Evolutionary conservation across 1,284 basidiomycete species (phyloP).

Genomic region (Stereum hirsutum): DNA sequence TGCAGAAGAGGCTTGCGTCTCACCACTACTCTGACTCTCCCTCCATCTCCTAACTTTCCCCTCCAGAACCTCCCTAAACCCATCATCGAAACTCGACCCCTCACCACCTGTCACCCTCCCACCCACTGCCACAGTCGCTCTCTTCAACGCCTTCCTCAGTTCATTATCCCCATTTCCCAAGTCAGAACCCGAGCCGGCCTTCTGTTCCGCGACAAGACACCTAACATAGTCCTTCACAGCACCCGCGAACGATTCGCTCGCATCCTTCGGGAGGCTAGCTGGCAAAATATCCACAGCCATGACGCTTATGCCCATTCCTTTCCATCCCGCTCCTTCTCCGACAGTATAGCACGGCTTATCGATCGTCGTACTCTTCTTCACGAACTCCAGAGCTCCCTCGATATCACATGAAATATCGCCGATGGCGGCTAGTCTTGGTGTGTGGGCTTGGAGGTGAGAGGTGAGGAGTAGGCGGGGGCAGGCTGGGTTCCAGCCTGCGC

Average conservation of each 20-base stretch:
- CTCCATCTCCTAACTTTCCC: slow-evolving; percentile 39
- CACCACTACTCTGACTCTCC: slow-evolving; percentile 11
- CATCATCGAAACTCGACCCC: too few relatives aligned
- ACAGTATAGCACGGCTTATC: slow-evolving; percentile 67
- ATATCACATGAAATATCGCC: slow-evolving; percentile 87
- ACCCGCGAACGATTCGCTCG: slow-evolving; percentile 67
- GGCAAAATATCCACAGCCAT: slow-evolving; percentile 89
- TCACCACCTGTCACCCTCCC: slow-evolving; percentile 50
- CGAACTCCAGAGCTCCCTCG: slow-evolving; percentile 80
- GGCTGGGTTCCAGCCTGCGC: slow-evolving; percentile 70
- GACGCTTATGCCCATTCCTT: slow-evolving; percentile 57
- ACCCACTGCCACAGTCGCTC: slow-evolving; percentile 62
- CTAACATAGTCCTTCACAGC: slow-evolving; percentile 64
- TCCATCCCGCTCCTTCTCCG: too few relatives aligned
- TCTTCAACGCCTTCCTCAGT: slow-evolving; percentile 41
- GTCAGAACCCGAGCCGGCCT: too few relatives aligned
- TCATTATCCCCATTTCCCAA: slow-evolving; percentile 13
- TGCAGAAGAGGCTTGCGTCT: neutral
- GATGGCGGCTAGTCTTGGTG: slow-evolving; percentile 46
- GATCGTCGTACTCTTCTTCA: slow-evolving; percentile 66
- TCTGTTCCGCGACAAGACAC: slow-evolving; percentile 37
- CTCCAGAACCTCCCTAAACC: slow-evolving; percentile 56
- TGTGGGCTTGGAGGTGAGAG: slow-evolving; percentile 44
- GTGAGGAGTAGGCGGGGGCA: slow-evolving; percentile 78
- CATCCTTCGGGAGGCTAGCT: slow-evolving; percentile 72